phyloP scores from a whole-genome alignment of 257 asterid genomes.

The Echium plantagineum region DNA sequence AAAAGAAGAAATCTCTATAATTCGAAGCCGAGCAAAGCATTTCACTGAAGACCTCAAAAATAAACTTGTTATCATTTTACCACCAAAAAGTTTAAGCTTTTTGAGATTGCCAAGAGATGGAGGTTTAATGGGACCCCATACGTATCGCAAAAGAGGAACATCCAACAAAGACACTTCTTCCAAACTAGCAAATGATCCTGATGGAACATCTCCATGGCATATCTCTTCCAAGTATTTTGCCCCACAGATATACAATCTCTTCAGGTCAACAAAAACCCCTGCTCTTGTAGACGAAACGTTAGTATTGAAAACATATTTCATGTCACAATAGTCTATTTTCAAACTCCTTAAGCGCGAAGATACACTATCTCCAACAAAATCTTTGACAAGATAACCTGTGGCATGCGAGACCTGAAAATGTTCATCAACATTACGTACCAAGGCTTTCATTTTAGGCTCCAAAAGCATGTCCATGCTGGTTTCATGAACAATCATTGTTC shows the following conservation, averaged over 20 bases:
- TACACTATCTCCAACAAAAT: too few species aligned
- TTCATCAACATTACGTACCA: too few species aligned
- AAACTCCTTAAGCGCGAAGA: too few species aligned
- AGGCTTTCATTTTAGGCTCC: too few species aligned
- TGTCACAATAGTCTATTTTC: too few species aligned
- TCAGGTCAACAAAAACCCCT: background rate
- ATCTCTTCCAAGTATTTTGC: background rate
- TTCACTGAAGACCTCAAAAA: background rate
- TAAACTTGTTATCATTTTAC: constrained; percentile 1
- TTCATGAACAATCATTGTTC: background rate
- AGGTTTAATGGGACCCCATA: background rate
- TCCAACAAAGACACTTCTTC: background rate
- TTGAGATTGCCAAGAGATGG: constrained; percentile 7
- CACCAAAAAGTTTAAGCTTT: background rate
- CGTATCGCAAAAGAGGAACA: constrained; percentile 1
- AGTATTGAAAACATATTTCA: background rate
- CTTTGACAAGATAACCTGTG: too few species aligned
- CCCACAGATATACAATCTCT: background rate
- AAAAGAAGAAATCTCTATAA: background rate
- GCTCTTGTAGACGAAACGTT: too few species aligned
- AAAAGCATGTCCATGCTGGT: too few species aligned
- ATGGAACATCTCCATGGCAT: constrained; percentile 7
- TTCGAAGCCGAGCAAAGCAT: constrained; percentile 5
- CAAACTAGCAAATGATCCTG: constrained; percentile 3
- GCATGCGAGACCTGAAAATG: too few species aligned